Evolutionary conservation across 2,329 filamentous ascomycete species (phyloP).

Genomic region (Pezicula neosporulosa): DNA sequence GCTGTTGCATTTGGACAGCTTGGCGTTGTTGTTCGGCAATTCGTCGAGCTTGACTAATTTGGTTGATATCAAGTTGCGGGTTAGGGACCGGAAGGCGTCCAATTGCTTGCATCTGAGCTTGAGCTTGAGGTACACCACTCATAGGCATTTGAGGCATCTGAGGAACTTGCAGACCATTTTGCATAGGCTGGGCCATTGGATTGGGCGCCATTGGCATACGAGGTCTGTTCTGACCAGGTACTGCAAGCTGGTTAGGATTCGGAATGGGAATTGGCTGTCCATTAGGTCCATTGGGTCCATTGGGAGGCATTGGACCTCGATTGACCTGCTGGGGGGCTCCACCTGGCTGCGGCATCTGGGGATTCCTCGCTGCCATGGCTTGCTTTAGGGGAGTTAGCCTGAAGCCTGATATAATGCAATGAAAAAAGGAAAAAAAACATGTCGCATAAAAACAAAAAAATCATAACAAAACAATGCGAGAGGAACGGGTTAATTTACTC

Average conservation of each 20-base stretch:
- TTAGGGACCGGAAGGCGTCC: constrained; percentile 53
- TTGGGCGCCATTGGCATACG: constrained; percentile 53
- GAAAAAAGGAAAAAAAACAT: neutral
- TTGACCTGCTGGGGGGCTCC: constrained; percentile 9
- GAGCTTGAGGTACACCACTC: constrained; percentile 65
- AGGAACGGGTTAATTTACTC: constrained; percentile 40
- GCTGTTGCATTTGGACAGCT: constrained; percentile 35
- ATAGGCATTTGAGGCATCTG: constrained; percentile 53
- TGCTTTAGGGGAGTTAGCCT: neutral
- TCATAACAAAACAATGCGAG: constrained; percentile 9
- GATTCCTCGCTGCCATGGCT: neutral
- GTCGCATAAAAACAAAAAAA: constrained; percentile 30
- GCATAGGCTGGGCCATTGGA: constrained; percentile 43
- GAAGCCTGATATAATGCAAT: neutral
- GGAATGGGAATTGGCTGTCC: neutral
- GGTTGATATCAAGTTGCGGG: constrained; percentile 46
- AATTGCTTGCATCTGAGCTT: constrained; percentile 63
- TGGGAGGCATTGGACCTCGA: constrained; percentile 21
- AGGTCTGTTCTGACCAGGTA: constrained; percentile 39
- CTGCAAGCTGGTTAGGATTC: constrained; percentile 5
- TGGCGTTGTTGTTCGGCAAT: constrained; percentile 63
- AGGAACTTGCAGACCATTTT: constrained; percentile 23
- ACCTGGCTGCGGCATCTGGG: constrained; percentile 17
- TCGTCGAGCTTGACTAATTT: constrained; percentile 61
- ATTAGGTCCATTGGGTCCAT: constrained; percentile 5